Conservation (phyloP, 495 filamentous ascomycete genomes). For the Stereocaulon alpinum region DNA sequence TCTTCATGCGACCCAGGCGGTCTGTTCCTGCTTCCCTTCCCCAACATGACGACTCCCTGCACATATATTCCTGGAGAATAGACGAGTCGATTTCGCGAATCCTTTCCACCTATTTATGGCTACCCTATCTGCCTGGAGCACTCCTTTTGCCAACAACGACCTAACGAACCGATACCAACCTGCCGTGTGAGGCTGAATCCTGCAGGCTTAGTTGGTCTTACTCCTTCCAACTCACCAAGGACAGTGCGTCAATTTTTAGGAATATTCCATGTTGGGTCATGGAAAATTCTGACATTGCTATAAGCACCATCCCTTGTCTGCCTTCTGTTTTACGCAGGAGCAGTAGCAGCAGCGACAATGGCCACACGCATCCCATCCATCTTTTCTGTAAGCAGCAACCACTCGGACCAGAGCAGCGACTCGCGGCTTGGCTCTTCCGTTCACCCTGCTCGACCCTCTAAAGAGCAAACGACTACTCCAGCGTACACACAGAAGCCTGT, state of each 20-base stretch:
- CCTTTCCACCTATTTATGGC: no score
- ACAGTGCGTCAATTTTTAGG: not conserved
- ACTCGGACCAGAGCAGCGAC: constrained; percentile 18
- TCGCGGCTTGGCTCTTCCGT: constrained; percentile 5
- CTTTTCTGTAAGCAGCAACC: constrained; percentile 16
- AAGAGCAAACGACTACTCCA: constrained; percentile 4
- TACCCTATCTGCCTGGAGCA: no score
- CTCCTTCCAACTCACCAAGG: no score
- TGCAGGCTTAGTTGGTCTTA: not conserved
- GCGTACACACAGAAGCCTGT: not conserved
- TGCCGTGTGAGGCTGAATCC: not conserved
- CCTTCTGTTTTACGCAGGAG: not conserved
- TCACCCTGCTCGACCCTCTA: constrained; percentile 10
- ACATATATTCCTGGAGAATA: no score
- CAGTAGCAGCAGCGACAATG: constrained; percentile 1
- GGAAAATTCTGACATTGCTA: not conserved
- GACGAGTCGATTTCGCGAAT: no score
- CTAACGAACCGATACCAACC: not conserved
- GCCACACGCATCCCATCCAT: constrained; percentile 20
- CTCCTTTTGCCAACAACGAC: no score
- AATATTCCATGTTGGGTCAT: not conserved
- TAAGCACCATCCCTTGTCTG: not conserved
- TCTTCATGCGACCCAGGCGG: no score
- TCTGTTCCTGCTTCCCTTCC: no score
- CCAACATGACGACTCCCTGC: no score